Percentiles rank a stretch among this genome's conserved stretches.
phyloP scores from a whole-genome alignment of 176 grass and related monocot species.

The Oryza australiensis region DNA sequence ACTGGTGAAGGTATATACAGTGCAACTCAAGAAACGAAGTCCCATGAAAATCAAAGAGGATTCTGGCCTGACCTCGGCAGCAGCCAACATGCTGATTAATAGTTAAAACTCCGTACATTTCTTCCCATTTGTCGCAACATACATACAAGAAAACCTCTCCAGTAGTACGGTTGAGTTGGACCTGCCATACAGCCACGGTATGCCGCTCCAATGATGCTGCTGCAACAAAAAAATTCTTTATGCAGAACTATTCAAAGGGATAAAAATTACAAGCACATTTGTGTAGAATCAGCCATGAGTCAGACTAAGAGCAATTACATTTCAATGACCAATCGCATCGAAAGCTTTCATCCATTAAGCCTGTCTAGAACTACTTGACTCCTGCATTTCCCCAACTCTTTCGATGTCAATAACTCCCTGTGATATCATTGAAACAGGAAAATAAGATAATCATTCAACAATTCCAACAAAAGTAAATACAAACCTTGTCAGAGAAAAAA shows the following conservation, averaged over 20 bases:
- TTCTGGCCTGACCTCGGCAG: background rate
- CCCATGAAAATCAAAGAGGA: background rate
- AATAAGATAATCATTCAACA: background rate
- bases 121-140: background rate
- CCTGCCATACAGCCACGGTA: too few species aligned
- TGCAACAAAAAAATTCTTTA: slow-evolving; percentile 15
- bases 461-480: background rate
- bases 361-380: slow-evolving; percentile 42
- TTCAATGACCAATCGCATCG: background rate
- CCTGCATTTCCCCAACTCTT: slow-evolving; percentile 35
- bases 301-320: slow-evolving; percentile 1
- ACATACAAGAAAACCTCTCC: slow-evolving; percentile 26
- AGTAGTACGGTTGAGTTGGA: background rate
- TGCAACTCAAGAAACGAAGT: slow-evolving; percentile 11
- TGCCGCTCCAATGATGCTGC: background rate
- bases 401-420: slow-evolving; percentile 42
- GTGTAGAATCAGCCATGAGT: slow-evolving; percentile 5
- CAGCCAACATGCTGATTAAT: background rate
- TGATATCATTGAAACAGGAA: background rate
- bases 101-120: slow-evolving; percentile 32
- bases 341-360: background rate
- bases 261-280: background rate
- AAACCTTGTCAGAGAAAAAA: background rate
- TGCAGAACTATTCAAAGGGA: background rate
- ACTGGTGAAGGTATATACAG: background rate